These are phyloP conservation scores for Brasenia schreberi DNA, from an alignment of 164 flowering plant genomes.

Conservation along the genomic window DNA sequence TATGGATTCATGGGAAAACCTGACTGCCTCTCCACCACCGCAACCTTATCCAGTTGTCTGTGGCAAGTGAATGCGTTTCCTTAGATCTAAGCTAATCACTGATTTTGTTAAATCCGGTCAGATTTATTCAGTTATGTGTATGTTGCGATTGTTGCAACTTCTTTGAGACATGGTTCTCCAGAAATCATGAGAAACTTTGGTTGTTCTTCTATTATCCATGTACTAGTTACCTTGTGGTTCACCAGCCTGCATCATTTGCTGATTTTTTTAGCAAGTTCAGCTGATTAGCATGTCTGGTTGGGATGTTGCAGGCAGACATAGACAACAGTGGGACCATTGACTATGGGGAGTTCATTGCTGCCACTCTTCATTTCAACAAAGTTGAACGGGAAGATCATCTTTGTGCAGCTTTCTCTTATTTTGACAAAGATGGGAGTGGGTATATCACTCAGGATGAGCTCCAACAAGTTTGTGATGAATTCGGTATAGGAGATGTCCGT, in stretches of 20 bases:
- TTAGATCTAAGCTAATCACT: too few relatives aligned
- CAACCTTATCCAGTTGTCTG: too few relatives aligned
- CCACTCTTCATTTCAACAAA: slow-evolving; percentile 14
- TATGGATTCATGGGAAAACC: too few relatives aligned
- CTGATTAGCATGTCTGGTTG: neutral
- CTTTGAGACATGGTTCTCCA: too few relatives aligned
- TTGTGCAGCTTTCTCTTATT: slow-evolving; percentile 15
- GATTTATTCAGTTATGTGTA: too few relatives aligned
- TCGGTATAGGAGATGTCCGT: slow-evolving; percentile 10
- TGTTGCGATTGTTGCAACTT: too few relatives aligned
- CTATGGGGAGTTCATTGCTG: slow-evolving; percentile 17
- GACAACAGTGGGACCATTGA: slow-evolving; percentile 17
- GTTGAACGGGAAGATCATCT: slow-evolving; percentile 13
- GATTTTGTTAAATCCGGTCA: too few relatives aligned
- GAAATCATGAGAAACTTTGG: too few relatives aligned
- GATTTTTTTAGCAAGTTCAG: neutral
- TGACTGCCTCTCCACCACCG: too few relatives aligned
- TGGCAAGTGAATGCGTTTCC: too few relatives aligned
- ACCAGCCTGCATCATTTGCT: neutral
- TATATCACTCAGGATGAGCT: slow-evolving; percentile 15
- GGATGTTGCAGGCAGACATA: slow-evolving; percentile 12
- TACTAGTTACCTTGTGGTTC: too few relatives aligned
- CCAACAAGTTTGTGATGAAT: slow-evolving; percentile 18
- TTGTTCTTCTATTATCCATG: too few relatives aligned
- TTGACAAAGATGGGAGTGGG: slow-evolving; percentile 19